Percentiles rank a stretch among this genome's conserved stretches.
Conservation (phyloP, 768 basidiomycete species). For the Termitomyces sp. region DNA sequence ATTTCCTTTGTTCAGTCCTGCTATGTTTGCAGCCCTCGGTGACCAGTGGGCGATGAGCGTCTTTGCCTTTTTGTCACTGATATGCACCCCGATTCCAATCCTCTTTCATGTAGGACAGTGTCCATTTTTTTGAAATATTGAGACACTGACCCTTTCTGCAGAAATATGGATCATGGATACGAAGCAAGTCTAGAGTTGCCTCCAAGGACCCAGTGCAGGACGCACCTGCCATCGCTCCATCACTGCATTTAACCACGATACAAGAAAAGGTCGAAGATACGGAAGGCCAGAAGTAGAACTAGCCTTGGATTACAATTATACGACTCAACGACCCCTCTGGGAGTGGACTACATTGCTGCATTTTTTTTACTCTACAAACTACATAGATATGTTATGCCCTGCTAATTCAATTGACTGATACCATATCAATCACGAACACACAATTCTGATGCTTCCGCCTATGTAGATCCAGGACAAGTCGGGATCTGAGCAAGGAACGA, state of each 20-base stretch:
- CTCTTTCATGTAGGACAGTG: conserved; percentile 42
- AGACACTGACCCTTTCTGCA: conserved; percentile 15
- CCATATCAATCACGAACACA: neutral
- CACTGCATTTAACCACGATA: conserved; percentile 9
- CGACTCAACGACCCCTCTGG: neutral
- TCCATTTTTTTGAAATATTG: neutral
- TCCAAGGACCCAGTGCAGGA: conserved; percentile 26
- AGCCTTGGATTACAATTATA: neutral
- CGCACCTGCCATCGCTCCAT: neutral
- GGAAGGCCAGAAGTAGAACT: neutral
- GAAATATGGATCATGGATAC: conserved; percentile 46
- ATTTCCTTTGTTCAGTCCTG: conserved; percentile 54
- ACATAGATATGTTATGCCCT: neutral
- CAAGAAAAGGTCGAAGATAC: conserved; percentile 13
- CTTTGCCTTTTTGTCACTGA: conserved; percentile 44
- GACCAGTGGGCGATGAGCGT: conserved; percentile 51
- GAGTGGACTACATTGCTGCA: neutral
- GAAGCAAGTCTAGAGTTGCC: conserved; percentile 39
- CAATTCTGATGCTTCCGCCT: neutral
- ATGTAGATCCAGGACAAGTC: neutral
- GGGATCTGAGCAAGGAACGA: neutral
- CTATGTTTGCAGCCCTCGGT: conserved; percentile 46
- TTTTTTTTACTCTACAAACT: neutral
- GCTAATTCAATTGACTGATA: neutral
- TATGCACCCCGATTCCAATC: conserved; percentile 50